Evolutionary conservation across 179 eudicot genomes (phyloP), one percentile per base, ranked within the genome.

Genomic region (Patellifolia procumbens): DNA sequence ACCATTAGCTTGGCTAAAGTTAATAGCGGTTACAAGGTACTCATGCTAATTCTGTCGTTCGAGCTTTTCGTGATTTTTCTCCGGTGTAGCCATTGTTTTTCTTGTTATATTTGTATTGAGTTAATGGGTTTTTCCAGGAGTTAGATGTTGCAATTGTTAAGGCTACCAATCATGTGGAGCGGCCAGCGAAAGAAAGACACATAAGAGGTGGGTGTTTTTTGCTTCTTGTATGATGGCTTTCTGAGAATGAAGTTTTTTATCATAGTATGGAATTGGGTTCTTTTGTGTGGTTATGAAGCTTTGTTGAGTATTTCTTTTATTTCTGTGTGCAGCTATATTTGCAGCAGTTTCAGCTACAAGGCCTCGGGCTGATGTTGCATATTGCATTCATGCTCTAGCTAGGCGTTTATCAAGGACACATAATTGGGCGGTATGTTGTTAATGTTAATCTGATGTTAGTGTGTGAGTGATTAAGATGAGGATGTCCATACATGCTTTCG

Each of bases 151-250:
- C 97, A 28, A 82, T 95, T 80, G 99, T 95, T 31, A 92, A 85
- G 89, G 95, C 97, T 31, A 95, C 99, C 35, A 92, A 95, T 86
- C 99, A 95, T 80, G 91, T 86, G 24, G 99, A 95, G 82, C 93
- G 90, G 29, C 99, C 95, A 0, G 91, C 97, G 4, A 95, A 93
- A 85, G 99, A 95, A 79, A 90, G 83, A 68, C 88, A 92, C 86
- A 84, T 95, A 29, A 83, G 88, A 88, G 95, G 99, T 93, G 26
- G 65, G 87, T 81, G 56, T 53, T 69, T 43, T 17, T 13, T 68
- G 37, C 62, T 24, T 34, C 16, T 49, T 59, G 35, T 51, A 5
- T 13, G 32, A 53, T 16, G 19, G 35, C 11, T 22, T 2, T 34
- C 17, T 10, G 34, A 26, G 3, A 39, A 20, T 64, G 43, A 7